These are phyloP conservation scores for Amorphotheca resinae DNA, from an alignment of 495 filamentous ascomycete species.

Conservation along the genomic window DNA sequence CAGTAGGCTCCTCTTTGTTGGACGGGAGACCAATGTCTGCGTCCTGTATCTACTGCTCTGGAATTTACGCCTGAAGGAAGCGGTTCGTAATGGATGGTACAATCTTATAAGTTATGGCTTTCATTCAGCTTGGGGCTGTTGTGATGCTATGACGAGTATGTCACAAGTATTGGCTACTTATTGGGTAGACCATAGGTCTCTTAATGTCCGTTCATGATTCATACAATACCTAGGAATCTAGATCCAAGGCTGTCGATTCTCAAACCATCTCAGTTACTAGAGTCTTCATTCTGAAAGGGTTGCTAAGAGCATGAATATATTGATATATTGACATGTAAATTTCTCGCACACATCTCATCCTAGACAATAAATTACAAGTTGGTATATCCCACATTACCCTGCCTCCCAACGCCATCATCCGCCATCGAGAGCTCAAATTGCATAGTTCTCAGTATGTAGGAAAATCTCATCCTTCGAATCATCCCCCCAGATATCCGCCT, in stretches of 20 bases:
- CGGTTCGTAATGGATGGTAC: slow-evolving; percentile 24
- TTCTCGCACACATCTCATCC: no score
- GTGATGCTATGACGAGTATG: no score
- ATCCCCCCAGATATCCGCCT: slow-evolving; percentile 69
- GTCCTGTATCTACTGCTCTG: slow-evolving; percentile 96
- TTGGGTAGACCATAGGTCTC: no score
- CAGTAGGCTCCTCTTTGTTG: slow-evolving; percentile 51
- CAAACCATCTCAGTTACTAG: no score
- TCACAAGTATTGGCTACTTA: no score
- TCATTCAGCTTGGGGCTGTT: not conserved
- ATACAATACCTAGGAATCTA: no score
- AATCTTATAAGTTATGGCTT: not conserved
- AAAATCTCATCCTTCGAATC: slow-evolving; percentile 78
- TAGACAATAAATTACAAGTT: no score
- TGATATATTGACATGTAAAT: no score
- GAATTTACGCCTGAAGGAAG: slow-evolving; percentile 32
- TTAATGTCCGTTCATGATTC: no score
- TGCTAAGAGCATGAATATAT: no score
- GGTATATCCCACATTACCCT: slow-evolving; percentile 1
- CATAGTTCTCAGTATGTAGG: slow-evolving; percentile 91
- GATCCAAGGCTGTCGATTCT: no score
- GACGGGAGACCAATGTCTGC: slow-evolving; percentile 56
- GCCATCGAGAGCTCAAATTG: slow-evolving; percentile 35
- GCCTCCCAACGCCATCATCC: slow-evolving; percentile 1
- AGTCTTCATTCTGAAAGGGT: no score